Percentiles rank a stretch among this genome's conserved stretches.
Conservation (phyloP, 495 filamentous ascomycete species). For the Xanthoparmelia taractica region DNA sequence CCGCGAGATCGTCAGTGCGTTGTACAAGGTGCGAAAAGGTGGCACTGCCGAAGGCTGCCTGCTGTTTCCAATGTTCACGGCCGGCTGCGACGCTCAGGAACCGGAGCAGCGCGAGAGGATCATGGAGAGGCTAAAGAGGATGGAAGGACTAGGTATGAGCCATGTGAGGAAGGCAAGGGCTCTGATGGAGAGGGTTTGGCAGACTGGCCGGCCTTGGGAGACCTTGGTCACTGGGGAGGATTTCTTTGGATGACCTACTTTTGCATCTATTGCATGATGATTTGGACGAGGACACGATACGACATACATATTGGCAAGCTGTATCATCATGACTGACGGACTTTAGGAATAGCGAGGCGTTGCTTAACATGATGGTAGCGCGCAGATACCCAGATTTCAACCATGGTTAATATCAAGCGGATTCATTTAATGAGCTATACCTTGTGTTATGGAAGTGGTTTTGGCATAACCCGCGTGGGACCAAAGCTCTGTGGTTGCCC, state of each 20-base stretch:
- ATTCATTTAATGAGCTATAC: neutral
- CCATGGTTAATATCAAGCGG: slow-evolving; percentile 9
- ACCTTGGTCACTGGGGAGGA: slow-evolving; percentile 14
- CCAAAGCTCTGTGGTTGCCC: neutral
- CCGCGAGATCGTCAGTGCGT: slow-evolving; percentile 51
- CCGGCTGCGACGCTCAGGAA: slow-evolving; percentile 65
- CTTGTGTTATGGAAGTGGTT: neutral
- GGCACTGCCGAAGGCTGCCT: slow-evolving; percentile 69
- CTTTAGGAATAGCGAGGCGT: neutral
- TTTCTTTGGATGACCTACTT: slow-evolving; percentile 12
- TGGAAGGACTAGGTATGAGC: slow-evolving; percentile 71
- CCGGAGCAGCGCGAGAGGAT: slow-evolving; percentile 50
- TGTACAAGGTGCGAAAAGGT: slow-evolving; percentile 56
- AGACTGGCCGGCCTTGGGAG: slow-evolving; percentile 38
- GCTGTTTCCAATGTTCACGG: slow-evolving; percentile 78
- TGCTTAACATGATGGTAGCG: neutral
- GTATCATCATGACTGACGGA: slow-evolving; percentile 1
- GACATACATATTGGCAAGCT: neutral
- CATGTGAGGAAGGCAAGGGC: slow-evolving; percentile 55
- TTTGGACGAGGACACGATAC: neutral
- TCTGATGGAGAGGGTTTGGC: slow-evolving; percentile 63
- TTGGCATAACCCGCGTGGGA: neutral
- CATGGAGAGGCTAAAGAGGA: slow-evolving; percentile 55
- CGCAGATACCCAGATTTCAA: neutral
- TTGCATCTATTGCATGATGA: neutral